Conservation (phyloP, 2,329 filamentous ascomycete genomes). For the Talaromyces piceae region DNA sequence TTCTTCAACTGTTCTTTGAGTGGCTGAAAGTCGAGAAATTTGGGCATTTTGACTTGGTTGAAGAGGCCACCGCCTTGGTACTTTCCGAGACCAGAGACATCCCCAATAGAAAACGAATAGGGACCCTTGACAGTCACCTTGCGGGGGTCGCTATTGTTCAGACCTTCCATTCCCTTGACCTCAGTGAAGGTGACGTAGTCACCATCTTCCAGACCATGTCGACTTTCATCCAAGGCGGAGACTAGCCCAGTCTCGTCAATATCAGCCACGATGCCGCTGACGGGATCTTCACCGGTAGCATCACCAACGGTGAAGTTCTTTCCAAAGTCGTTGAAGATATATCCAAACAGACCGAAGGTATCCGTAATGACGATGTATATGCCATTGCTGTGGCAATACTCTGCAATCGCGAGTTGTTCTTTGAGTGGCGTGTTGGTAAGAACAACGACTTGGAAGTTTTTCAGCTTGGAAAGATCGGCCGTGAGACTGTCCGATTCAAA, state of each 20-base stretch:
- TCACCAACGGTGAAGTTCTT: slow-evolving; percentile 88
- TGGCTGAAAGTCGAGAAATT: slow-evolving; percentile 79
- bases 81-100: slow-evolving; percentile 76
- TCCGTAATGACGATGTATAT: slow-evolving; percentile 86
- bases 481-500: slow-evolving; percentile 60
- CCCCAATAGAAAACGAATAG: slow-evolving; percentile 95
- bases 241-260: slow-evolving; percentile 88
- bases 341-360: slow-evolving; percentile 88
- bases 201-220: slow-evolving; percentile 91
- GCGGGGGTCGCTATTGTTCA: slow-evolving; percentile 76
- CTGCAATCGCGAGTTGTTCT: slow-evolving; percentile 74
- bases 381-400: slow-evolving; percentile 89
- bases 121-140: slow-evolving; percentile 93
- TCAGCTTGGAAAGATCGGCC: slow-evolving; percentile 70
- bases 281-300: slow-evolving; percentile 78
- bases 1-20: slow-evolving; percentile 71
- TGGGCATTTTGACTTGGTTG: slow-evolving; percentile 98
- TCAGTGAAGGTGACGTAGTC: slow-evolving; percentile 95
- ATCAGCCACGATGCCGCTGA: slow-evolving; percentile 79
- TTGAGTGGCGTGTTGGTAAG: slow-evolving; percentile 76
- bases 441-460: slow-evolving; percentile 87
- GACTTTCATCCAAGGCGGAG: slow-evolving; percentile 86
- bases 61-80: slow-evolving; percentile 87
- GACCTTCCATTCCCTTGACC: slow-evolving; percentile 78
- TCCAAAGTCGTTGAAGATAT: slow-evolving; percentile 95